Evolutionary conservation across 2,329 filamentous ascomycete species (phyloP), one percentile per base, ranked within the genome.

Genomic region (Gnomoniopsis sp.): DNA sequence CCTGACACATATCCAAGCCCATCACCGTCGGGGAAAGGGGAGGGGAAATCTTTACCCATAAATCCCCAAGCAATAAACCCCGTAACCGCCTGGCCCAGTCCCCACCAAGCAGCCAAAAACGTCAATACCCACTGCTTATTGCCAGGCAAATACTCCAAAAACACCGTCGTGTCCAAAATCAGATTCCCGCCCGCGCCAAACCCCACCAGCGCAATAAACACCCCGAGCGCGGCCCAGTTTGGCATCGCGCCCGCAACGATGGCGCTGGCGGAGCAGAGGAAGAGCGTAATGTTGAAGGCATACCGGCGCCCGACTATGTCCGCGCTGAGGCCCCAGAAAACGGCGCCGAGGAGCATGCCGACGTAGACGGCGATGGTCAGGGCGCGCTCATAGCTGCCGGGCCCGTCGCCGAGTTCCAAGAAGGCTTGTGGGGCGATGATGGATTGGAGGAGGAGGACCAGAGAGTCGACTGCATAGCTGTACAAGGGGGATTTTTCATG

Each of bases 301-400:
- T 83, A 84, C 62, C 83, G 82, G 47, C 88, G 79, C 6, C 87
- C 88, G 61, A 90, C 85, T 36, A 90, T 79, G 66, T 90, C 88
- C 22, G 86, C 86, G 3, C 78, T 79, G 33, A 88, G 71, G 2
- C 87, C 87, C 87, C 87, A 90, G 71, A 89, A 89, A 26, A 89
- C 68, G 17, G 85, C 85, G 1, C 86, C 82, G 0, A 75, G 62
- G 53, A 79, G 75, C 75, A 79, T 79, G 17, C 81, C 81, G 10
- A 79, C 76, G 65, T 87, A 89, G 1, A 79, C 80, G 6, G 87
- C 81, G 52, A 89, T 80, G 2, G 82, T 88, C 49, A 88, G 74
- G 10, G 79, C 86, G 62, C 79, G 79, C 2, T 67, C 66, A 63
- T 83, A 88, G 23, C 80, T 77, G n/a, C n/a, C n/a, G n/a, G n/a